Base-by-base conservation (phyloP, 202 grass and related monocot genomes). In the Panicum virgatum region DNA sequence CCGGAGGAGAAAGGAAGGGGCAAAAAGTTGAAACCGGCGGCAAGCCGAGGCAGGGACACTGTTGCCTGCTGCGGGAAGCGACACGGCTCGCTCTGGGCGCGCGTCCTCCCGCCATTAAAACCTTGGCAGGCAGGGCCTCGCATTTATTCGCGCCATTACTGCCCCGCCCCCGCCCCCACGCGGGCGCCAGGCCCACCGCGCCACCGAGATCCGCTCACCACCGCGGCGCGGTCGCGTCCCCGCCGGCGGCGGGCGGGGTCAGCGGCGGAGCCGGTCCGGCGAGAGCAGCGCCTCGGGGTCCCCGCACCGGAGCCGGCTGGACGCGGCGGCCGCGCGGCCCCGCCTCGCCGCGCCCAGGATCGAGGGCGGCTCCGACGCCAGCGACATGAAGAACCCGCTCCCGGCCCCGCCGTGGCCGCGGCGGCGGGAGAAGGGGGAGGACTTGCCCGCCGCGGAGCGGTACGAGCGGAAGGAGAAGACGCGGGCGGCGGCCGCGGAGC, bases 221-320 rank as follows among this genome's bases (percentile, higher is more conserved):
- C 66, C 52, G 78, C 53, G 60, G 58, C 26, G 58, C 32, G 7
- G 66, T 65, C 22, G n/a, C 39, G 11, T 26, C 25, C 70, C 66
- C 77, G 58, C 39, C 48, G 50, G 19, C 53, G 53, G 12, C 5
- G 14, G 6, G 12, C 0, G 5, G 6, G 15, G 9, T 75, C 87
- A 81, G 43, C 80, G 88, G 84, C 84, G 83, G 26, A 98, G 81
- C 12, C 96, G 83, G 76, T 98, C 96, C 80, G 96, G 92, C 46
- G 96, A 98, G 16, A 98, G 87, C 76, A 98, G 89, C 45, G 96
- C 92, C 86, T 98, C 90, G 12, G 96, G 96, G 75, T 98, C 96
- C 12, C 92, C 92, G 69, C 92, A 98, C 52, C 90, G 75, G 82
- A 96, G 89, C 77, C 90, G 53, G 72, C 96, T 95, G 1, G 96